Base-by-base conservation (phyloP, 352 stramenopile genomes). In the Phytophthora fragariae region DNA sequence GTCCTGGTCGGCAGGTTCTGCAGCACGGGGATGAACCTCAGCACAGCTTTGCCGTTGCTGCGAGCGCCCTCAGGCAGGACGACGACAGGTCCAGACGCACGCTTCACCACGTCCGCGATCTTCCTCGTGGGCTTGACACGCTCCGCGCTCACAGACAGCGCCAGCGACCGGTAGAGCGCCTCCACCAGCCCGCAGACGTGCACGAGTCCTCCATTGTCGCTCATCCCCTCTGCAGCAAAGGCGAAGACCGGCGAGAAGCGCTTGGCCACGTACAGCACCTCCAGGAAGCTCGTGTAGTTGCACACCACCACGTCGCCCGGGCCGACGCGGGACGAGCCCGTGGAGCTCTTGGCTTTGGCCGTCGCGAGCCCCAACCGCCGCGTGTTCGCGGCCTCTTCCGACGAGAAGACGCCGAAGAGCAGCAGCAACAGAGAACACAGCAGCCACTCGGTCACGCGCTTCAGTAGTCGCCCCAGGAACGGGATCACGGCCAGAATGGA, bases 251-350 rank as follows among this genome's bases (percentile, higher is more conserved):
- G 89, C 59, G 89, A 96, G 70, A 92, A 96, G 41, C 89, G 88
- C 49, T 80, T 83, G 29, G 85, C 79, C 35, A 96, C 72, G 76
- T 93, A 94, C 53, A 94, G 54, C 12, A 96, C 67, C 77, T 96
- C 89, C 27, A 95, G 46, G 54, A 95, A 92, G 63, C 77, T 93
- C 70, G 86, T 93, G 78, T 92, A 82, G 75, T 96, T 96, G 80
- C 83, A 92, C 59, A 96, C 82, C 39, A 96, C 72, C 49, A 96
- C 73, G 46, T 95, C 86, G 19, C 83, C 77, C 0, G 80, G 64
- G 15, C 60, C 77, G 19, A 94, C 79, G 24, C 77, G 79, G 24
- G 72, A 78, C 5, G 77, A 74, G 50, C 76, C 72, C 2, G 50
- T 63, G 9, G 55, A 54, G 47, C 62, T 66, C 44, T 52, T 75